Base-by-base conservation (phyloP, 805 yeast genomes). In the Saturnispora quitensis region DNA sequence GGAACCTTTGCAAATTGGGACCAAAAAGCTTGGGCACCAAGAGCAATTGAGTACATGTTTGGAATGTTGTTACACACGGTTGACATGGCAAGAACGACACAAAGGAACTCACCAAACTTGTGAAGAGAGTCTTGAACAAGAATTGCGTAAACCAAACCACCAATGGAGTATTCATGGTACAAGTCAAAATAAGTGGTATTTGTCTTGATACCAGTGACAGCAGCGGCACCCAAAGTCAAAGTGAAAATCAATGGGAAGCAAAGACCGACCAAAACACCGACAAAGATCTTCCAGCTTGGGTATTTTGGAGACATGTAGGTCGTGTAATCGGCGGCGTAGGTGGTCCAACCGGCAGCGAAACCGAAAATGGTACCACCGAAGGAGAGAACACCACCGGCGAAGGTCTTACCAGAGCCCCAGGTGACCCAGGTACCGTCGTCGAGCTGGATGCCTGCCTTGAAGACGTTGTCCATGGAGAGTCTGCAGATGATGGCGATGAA, bases 291-390 rank as follows among this genome's bases (percentile, higher is more conserved):
- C 63, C 58, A 56, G 43, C 79, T 71, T 67, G 76, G 77, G 56
- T 83, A 80, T 62, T 78, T 75, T 60, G 77, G 73, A 58, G 85
- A 87, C 78, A 86, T 88, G 72, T 88, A 90, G 43, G 84, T 89
- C 47, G 96, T 88, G 71, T 89, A 90, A 71, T 89, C 97, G 49
- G 95, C 81, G 27, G 97, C 93, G 60, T 83, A 88, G 18, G 96
- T 83, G 52, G 95, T 80, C 97, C 97, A 89, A 56, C 97, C 97
- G 50, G 96, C 79, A 48, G 96, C 95, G 63, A 84, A 89, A 56
- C 97, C 97, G 61, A 79, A 89, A 56, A 86, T 67, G 43, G 93
- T 70, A 67, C 89, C 83, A 64, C 96, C 96, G 59, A 84, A 88
- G 20, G 91, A 80, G 52, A 89, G 72, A 18, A 87, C 89, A 61